Conservation (phyloP, 306 rosid genomes). For the Trifolium subterraneum region DNA sequence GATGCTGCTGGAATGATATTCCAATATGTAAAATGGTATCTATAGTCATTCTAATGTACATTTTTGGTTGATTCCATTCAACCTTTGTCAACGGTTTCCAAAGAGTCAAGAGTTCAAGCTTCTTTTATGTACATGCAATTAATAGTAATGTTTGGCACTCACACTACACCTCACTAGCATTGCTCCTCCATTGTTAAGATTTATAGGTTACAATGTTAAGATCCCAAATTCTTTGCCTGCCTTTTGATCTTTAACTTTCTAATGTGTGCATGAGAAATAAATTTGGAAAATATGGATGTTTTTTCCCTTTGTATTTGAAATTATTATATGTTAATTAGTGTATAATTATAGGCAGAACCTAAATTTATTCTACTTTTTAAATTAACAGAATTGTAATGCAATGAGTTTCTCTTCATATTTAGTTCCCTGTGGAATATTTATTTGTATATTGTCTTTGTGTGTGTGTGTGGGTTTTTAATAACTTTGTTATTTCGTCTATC, state of each 20-base stretch:
- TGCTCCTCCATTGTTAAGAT: background rate
- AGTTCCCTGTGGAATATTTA: no score
- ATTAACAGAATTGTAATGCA: background rate
- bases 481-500: no score
- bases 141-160: background rate
- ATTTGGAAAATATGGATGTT: slow-evolving; percentile 22
- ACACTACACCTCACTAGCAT: background rate
- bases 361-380: slow-evolving; percentile 5
- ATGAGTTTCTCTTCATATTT: no score
- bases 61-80: slow-evolving; percentile 42
- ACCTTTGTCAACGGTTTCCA: slow-evolving; percentile 46
- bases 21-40: slow-evolving; percentile 39
- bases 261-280: background rate
- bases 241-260: background rate
- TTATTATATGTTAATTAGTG: no score
- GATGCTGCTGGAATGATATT: slow-evolving; percentile 44
- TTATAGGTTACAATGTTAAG: background rate
- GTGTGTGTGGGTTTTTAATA: no score
- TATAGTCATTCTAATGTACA: slow-evolving; percentile 27
- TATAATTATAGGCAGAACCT: background rate
- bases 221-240: background rate
- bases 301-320: background rate
- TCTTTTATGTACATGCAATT: background rate
- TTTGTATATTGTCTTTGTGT: no score
- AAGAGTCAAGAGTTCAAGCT: slow-evolving; percentile 41